phyloP scores from a whole-genome alignment of 306 rosid species.

The Abrus pulchellus region DNA sequence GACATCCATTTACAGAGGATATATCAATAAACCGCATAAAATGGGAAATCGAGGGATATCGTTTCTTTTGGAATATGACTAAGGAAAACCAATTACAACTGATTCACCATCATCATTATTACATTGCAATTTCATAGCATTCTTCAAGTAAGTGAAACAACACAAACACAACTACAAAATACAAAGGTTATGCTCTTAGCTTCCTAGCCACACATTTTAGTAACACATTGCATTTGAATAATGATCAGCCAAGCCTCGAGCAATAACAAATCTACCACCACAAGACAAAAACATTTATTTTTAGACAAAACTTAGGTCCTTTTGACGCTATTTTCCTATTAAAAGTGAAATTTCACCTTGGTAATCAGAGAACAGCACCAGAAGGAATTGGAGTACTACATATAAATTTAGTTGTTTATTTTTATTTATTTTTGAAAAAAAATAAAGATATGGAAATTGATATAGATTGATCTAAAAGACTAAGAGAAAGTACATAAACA shows the following conservation, averaged over 20 bases:
- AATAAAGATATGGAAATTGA: background rate
- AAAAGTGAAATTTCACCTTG: too few species aligned
- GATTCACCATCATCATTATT: background rate
- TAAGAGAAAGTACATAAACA: background rate
- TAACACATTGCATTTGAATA: constrained; percentile 25
- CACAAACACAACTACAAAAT: too few species aligned
- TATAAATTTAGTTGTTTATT: too few species aligned
- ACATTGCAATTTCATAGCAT: background rate
- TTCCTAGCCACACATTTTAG: too few species aligned
- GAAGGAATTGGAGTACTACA: too few species aligned
- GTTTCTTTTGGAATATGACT: background rate
- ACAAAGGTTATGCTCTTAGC: too few species aligned
- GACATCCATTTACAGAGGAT: background rate
- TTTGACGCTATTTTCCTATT: too few species aligned
- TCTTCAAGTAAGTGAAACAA: too few species aligned
- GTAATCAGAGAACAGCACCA: too few species aligned
- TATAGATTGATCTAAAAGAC: background rate
- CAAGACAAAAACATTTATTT: background rate
- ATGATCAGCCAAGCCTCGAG: constrained; percentile 35
- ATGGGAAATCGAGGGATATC: constrained; percentile 13
- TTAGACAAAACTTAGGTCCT: too few species aligned
- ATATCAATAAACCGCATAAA: background rate
- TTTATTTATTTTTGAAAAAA: background rate
- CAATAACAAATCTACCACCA: background rate
- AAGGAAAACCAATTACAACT: background rate